A percentile compares a stretch with the other conserved stretches of the same genome.
Evolutionary conservation across 1,139 yeast species (phyloP).

Genomic region (Magnusiomyces suaveolens): DNA sequence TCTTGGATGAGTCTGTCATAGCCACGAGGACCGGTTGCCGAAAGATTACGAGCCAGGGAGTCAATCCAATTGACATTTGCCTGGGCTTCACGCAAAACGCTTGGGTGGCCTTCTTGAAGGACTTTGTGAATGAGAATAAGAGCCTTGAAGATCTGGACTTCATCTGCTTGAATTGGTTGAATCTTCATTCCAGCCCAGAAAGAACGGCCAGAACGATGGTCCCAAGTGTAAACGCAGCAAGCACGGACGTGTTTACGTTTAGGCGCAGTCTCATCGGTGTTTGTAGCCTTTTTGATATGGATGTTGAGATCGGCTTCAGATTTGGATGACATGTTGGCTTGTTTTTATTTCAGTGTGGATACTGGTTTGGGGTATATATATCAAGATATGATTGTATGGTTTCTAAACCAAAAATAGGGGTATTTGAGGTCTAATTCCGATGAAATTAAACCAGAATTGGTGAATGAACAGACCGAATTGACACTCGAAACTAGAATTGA

Average conservation of each 20-base stretch:
- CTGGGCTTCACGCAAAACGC: conserved; percentile 73
- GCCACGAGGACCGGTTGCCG: conserved; percentile 31
- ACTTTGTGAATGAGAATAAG: conserved; percentile 82
- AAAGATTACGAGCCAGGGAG: conserved; percentile 23
- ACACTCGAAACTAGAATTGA: background rate
- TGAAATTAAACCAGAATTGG: too few species aligned
- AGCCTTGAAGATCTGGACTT: conserved; percentile 80
- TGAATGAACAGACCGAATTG: too few species aligned
- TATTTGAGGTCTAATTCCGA: too few species aligned
- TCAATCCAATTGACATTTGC: conserved; percentile 59
- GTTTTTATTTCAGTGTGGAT: background rate
- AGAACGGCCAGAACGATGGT: conserved; percentile 74
- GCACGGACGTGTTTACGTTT: conserved; percentile 88
- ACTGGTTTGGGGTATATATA: background rate
- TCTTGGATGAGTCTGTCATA: conserved; percentile 72
- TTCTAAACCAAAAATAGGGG: too few species aligned
- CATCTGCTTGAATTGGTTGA: conserved; percentile 73
- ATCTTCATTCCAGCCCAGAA: conserved; percentile 81
- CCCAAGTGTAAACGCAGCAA: conserved; percentile 94
- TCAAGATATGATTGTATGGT: background rate
- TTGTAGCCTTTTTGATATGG: conserved; percentile 79
- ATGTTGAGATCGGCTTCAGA: conserved; percentile 39
- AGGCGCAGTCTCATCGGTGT: conserved; percentile 81
- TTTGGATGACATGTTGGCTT: conserved; percentile 18
- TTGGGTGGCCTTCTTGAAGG: conserved; percentile 92